phyloP scores from a whole-genome alignment of 352 stramenopile genomes.

The Phytopythium chamaehyphon region DNA sequence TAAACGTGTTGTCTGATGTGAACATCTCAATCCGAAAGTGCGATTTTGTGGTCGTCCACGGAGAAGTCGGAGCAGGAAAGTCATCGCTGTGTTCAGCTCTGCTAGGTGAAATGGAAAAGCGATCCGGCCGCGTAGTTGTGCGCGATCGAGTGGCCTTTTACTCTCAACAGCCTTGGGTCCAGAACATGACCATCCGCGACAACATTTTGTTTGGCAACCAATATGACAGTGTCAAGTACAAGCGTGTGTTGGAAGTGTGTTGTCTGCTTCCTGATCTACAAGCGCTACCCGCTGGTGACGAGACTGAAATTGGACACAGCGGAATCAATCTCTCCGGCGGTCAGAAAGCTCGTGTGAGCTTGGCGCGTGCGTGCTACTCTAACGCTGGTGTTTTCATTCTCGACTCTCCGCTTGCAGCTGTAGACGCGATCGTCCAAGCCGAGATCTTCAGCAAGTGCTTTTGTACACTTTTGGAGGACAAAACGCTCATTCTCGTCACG shows the following conservation, averaged over 20 bases:
- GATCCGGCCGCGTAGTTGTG: slow-evolving; percentile 30
- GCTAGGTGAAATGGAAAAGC: slow-evolving; percentile 84
- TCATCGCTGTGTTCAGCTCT: slow-evolving; percentile 49
- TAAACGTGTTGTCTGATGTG: slow-evolving; percentile 27
- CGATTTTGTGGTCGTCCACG: slow-evolving; percentile 51
- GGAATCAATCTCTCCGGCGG: slow-evolving; percentile 93
- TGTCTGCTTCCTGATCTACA: slow-evolving; percentile 81
- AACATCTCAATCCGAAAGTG: slow-evolving; percentile 35
- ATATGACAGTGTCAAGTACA: slow-evolving; percentile 45
- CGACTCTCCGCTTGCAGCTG: slow-evolving; percentile 89
- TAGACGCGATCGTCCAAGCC: slow-evolving; percentile 92
- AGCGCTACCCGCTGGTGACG: slow-evolving; percentile 81
- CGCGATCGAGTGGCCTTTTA: slow-evolving; percentile 56
- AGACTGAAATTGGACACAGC: slow-evolving; percentile 94
- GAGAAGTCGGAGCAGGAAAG: slow-evolving; percentile 46
- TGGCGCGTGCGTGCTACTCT: slow-evolving; percentile 64
- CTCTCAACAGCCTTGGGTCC: slow-evolving; percentile 89
- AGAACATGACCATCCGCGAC: slow-evolving; percentile 91
- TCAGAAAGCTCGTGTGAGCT: slow-evolving; percentile 82
- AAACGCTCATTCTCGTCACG: slow-evolving; percentile 88
- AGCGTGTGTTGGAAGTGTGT: slow-evolving; percentile 63
- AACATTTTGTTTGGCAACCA: slow-evolving; percentile 92
- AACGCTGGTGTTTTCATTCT: slow-evolving; percentile 74
- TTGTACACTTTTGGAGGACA: slow-evolving; percentile 20
- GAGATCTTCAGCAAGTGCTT: slow-evolving; percentile 74